phyloP scores from a whole-genome alignment of 768 basidiomycete species.

The Suillus brevipes region DNA sequence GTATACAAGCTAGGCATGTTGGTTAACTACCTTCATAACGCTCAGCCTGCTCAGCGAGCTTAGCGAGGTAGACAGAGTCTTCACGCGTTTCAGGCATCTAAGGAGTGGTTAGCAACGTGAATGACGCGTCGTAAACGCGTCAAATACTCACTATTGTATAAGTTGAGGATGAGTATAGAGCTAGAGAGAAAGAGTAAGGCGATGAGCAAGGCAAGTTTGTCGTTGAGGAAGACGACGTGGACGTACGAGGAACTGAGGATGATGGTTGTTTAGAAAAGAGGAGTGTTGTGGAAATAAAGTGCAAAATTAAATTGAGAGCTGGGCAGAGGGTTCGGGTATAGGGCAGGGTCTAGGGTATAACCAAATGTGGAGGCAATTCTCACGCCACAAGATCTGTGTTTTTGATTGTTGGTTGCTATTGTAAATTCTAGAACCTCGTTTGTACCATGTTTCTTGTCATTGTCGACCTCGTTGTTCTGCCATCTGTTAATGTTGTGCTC shows the following conservation, averaged over 20 bases:
- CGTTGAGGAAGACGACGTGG: slow-evolving; percentile 29
- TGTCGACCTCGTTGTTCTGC: slow-evolving; percentile 7
- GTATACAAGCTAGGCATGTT: not conserved
- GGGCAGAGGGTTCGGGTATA: slow-evolving; percentile 71
- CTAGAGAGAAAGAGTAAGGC: slow-evolving; percentile 18
- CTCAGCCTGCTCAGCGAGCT: slow-evolving; percentile 99
- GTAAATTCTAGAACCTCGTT: slow-evolving; percentile 9
- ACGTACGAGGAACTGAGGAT: slow-evolving; percentile 48
- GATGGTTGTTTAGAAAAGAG: slow-evolving; percentile 47
- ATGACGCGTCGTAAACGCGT: slow-evolving; percentile 43
- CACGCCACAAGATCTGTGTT: slow-evolving; percentile 29
- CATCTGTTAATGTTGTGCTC: not conserved
- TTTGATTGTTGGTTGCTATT: slow-evolving; percentile 13
- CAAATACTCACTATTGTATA: slow-evolving; percentile 42
- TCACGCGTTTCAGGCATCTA: slow-evolving; percentile 84
- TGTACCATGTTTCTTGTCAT: slow-evolving; percentile 1
- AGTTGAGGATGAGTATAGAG: slow-evolving; percentile 23
- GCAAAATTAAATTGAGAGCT: slow-evolving; percentile 64
- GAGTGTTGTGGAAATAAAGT: slow-evolving; percentile 49
- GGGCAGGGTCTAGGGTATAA: slow-evolving; percentile 39
- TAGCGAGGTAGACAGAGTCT: slow-evolving; percentile 99
- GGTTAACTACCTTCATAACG: slow-evolving; percentile 84
- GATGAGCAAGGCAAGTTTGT: slow-evolving; percentile 38
- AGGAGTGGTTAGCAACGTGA: slow-evolving; percentile 18
- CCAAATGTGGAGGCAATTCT: slow-evolving; percentile 13